Percentiles rank a stretch among this genome's conserved stretches.
phyloP scores from a whole-genome alignment of 1,139 yeast species.

The Yamadazyma sp. region DNA sequence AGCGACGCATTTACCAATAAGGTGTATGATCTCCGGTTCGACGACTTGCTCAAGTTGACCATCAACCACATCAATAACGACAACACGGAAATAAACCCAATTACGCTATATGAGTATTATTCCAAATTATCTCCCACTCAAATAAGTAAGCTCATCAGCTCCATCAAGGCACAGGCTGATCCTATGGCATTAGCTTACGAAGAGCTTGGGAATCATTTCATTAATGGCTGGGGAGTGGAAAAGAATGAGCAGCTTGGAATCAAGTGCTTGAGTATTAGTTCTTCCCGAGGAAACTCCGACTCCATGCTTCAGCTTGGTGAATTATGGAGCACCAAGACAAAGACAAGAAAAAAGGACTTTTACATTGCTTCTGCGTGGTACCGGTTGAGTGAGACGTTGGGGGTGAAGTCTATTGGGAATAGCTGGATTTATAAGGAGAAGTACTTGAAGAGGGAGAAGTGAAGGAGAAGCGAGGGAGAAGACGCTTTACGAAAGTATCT shows the following conservation, averaged over 20 bases:
- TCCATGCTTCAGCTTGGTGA: constrained; percentile 75
- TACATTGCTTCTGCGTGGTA: constrained; percentile 71
- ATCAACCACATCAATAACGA: constrained; percentile 23
- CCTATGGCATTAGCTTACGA: constrained; percentile 33
- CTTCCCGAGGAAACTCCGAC: constrained; percentile 65
- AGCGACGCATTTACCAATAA: constrained; percentile 18
- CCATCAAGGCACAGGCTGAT: constrained; percentile 29
- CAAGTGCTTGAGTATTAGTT: constrained; percentile 63
- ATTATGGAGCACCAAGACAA: constrained; percentile 61
- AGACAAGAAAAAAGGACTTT: constrained; percentile 56
- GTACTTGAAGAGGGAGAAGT: constrained; percentile 37
- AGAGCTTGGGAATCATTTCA: constrained; percentile 63
- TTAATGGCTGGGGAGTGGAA: constrained; percentile 60
- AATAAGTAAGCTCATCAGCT: constrained; percentile 26
- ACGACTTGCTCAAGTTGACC: constrained; percentile 32
- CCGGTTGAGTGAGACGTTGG: constrained; percentile 64
- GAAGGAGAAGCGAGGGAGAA: no score
- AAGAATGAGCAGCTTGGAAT: constrained; percentile 61
- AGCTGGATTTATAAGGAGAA: constrained; percentile 79
- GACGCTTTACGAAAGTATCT: no score
- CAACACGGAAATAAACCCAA: constrained; percentile 31
- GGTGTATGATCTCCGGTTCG: constrained; percentile 28
- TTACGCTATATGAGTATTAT: constrained; percentile 25
- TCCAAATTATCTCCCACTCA: constrained; percentile 25
- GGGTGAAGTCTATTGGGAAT: constrained; percentile 65